Evolutionary conservation across 441 rosid species (phyloP), one percentile per base, ranked within the genome.

Genomic region (Gossypium gossypioides): DNA sequence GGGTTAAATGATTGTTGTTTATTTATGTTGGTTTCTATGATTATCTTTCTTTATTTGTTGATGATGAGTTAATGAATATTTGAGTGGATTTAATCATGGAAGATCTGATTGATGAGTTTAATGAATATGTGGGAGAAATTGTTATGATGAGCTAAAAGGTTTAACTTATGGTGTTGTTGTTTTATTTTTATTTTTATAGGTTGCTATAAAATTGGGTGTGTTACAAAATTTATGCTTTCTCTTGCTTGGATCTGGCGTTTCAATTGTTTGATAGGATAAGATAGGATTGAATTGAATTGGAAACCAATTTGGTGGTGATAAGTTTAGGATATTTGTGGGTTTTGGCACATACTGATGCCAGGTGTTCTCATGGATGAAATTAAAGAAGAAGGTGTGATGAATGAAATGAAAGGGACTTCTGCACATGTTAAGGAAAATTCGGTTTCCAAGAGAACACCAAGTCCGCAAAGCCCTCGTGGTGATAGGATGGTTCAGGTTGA

Each of bases 291-390:
- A 8, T 69, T n/a, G 73, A 16, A 34, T 68, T 56, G 60, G 61
- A 62, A 73, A 44, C 15, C 9, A 73, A 37, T 48, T 19, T 67
- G 67, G 76, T 29, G 82, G 86, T 80, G 85, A 57, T 71, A 69
- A 62, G 74, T 72, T 64, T 72, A 32, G 69, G 42, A 56, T 54
- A 44, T 76, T 69, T 68, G 27, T 75, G 73, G 68, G 65, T 76
- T 80, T 79, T 73, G 76, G 74, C 50, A 42, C 21, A 27, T 24
- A 70, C 78, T 57, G 64, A 86, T 89, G 90, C 89, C 92, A 57
- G 92, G 87, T 54, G 82, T 89, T 73, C 80, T 75, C 16, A 72
- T 80, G 80, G 91, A 85, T 67, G 89, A 79, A 72, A 81, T 75
- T 37, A 74, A 32, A 60, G 85, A 76, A 73, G 86, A 80, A 75